phyloP scores from a whole-genome alignment of 2,329 filamentous ascomycete species.

The Pseudogymnoascus sp. region DNA sequence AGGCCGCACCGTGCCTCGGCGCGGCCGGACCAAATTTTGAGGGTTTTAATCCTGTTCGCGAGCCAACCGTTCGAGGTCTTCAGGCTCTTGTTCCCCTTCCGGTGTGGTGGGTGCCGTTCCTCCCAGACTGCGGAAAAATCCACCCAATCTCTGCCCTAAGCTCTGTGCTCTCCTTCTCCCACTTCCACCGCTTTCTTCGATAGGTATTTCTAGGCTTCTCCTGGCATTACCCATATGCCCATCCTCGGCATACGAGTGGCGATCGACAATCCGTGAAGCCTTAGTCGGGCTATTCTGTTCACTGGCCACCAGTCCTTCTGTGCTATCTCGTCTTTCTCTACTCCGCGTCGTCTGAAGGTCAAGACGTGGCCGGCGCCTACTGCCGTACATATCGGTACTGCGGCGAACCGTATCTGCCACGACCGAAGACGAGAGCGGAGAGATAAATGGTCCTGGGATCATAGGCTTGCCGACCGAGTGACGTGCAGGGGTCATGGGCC shows the following conservation, averaged over 20 bases:
- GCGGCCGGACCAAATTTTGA: background rate
- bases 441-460: constrained; percentile 50
- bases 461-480: constrained; percentile 45
- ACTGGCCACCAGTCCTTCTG: background rate
- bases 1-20: background rate
- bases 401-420: constrained; percentile 59
- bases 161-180: constrained; percentile 1
- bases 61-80: background rate
- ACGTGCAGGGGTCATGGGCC: constrained; percentile 34
- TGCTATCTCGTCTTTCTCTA: background rate
- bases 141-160: background rate
- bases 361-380: constrained; percentile 13
- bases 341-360: background rate
- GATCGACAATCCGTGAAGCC: background rate
- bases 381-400: constrained; percentile 34
- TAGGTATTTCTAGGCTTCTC: background rate
- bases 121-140: background rate
- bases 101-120: background rate
- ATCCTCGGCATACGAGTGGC: background rate
- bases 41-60: background rate
- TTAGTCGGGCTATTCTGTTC: background rate
- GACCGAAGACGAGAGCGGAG: constrained; percentile 53
- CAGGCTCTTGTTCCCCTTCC: background rate
- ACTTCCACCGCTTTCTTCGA: background rate
- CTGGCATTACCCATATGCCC: background rate